These are phyloP conservation scores for Lachnellula willkommii DNA, from an alignment of 2,329 filamentous ascomycete species.

Conservation along the genomic window DNA sequence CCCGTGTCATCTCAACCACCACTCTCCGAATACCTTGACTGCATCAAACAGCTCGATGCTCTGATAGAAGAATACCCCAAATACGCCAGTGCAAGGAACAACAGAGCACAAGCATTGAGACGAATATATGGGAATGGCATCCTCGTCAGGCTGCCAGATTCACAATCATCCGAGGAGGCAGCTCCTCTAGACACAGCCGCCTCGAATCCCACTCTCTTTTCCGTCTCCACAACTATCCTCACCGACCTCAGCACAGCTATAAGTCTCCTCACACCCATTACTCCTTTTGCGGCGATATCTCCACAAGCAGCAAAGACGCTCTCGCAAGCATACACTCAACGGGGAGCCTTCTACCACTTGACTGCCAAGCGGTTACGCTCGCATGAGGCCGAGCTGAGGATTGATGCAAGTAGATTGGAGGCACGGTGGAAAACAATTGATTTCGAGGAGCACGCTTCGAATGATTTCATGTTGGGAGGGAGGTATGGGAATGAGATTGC, in stretches of 20 bases:
- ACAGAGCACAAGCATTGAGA: conserved; percentile 63
- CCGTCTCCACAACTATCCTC: conserved; percentile 41
- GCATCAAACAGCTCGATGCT: conserved; percentile 45
- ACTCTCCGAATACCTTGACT: conserved; percentile 42
- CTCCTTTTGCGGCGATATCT: conserved; percentile 50
- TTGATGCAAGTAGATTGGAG: conserved; percentile 40
- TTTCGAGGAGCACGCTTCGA: conserved; percentile 58
- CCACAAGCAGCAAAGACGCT: conserved; percentile 60
- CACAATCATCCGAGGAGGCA: not conserved
- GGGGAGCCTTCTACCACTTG: conserved; percentile 58
- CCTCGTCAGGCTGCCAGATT: conserved; percentile 35
- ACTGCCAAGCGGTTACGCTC: conserved; percentile 40
- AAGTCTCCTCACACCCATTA: conserved; percentile 49
- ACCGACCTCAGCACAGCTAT: conserved; percentile 55
- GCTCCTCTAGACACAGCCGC: conserved; percentile 31
- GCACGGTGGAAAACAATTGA: conserved; percentile 46
- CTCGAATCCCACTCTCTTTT: conserved; percentile 38
- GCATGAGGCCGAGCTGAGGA: conserved; percentile 32
- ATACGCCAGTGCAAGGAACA: conserved; percentile 71
- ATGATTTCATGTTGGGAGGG: conserved; percentile 59
- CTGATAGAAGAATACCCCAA: conserved; percentile 54
- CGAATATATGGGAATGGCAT: conserved; percentile 58
- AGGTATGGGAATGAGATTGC: conserved; percentile 62
- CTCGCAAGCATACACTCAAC: conserved; percentile 66
- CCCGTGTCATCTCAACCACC: conserved; percentile 24